Percentiles rank a stretch among this genome's conserved stretches.
Evolutionary conservation across 2,329 filamentous ascomycete species (phyloP).

Genomic region (Bipolaris bicolor): DNA sequence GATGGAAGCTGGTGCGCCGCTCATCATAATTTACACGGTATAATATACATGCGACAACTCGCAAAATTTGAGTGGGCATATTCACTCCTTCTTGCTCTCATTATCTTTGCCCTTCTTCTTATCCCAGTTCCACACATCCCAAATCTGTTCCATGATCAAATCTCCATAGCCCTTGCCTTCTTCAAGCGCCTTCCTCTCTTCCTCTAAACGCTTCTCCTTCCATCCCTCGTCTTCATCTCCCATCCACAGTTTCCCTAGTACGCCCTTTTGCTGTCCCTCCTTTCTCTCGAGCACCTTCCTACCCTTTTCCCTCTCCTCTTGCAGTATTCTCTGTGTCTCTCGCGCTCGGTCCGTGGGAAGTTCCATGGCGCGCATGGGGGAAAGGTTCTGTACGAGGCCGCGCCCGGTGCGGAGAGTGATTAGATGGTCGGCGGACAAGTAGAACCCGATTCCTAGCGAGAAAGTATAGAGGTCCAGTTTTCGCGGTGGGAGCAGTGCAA

Average conservation of each 20-base stretch:
- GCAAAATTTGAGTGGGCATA: neutral
- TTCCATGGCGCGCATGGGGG: constrained; percentile 17
- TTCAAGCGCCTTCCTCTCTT: constrained; percentile 51
- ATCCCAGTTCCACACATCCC: constrained; percentile 56
- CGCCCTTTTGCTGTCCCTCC: constrained; percentile 28
- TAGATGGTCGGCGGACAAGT: constrained; percentile 59
- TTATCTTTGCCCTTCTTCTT: constrained; percentile 39
- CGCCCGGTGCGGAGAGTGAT: constrained; percentile 50
- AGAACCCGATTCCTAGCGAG: constrained; percentile 56
- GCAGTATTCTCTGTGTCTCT: constrained; percentile 43
- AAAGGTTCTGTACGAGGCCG: constrained; percentile 45
- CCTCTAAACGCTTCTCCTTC: constrained; percentile 53
- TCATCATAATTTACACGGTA: constrained; percentile 6
- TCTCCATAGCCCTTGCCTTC: constrained; percentile 51
- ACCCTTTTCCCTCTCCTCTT: constrained; percentile 48
- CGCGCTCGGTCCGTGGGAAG: constrained; percentile 49
- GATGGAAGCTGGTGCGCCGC: neutral
- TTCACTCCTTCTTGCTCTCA: constrained; percentile 31
- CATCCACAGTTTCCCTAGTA: constrained; percentile 49
- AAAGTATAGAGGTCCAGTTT: constrained; percentile 68
- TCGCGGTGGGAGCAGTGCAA: constrained; percentile 64
- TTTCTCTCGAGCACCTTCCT: constrained; percentile 36
- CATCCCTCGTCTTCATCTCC: constrained; percentile 52
- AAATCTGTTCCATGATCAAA: constrained; percentile 55
- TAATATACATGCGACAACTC: neutral